Evolutionary conservation across 306 rosid species (phyloP).

Genomic region (Ziziphus jujuba): DNA sequence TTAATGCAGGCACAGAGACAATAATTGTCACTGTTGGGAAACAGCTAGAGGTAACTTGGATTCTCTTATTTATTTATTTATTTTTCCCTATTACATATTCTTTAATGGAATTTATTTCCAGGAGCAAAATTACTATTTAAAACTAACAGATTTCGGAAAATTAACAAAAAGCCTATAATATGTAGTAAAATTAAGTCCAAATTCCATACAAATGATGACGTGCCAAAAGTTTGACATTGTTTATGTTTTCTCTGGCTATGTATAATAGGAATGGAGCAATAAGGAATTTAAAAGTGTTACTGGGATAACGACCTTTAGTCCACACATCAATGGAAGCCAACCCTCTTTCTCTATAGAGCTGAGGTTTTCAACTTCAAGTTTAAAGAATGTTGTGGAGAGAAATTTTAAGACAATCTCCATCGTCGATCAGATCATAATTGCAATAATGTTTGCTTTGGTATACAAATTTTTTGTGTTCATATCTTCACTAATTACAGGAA

Average conservation of each 20-base stretch:
- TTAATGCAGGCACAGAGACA: conserved; percentile 60
- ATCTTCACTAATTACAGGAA: conserved; percentile 31
- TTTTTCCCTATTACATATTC: background rate
- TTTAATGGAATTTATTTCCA: no score
- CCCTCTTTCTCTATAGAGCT: conserved; percentile 63
- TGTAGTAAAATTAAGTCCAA: no score
- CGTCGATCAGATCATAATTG: conserved; percentile 54
- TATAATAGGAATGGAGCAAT: conserved; percentile 54
- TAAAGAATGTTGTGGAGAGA: conserved; percentile 14
- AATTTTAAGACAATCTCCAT: conserved; percentile 42
- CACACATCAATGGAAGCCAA: conserved; percentile 33
- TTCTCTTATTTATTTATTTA: background rate
- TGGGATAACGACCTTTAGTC: conserved; percentile 57
- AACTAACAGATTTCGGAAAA: no score
- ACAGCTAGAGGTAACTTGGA: conserved; percentile 59
- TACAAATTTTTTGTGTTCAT: conserved; percentile 40
- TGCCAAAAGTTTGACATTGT: background rate
- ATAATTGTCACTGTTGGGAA: conserved; percentile 67
- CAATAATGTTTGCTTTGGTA: conserved; percentile 39
- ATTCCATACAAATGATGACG: background rate
- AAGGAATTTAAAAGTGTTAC: conserved; percentile 45
- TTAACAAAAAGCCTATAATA: no score
- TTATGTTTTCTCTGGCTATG: conserved; percentile 12
- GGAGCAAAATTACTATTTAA: background rate
- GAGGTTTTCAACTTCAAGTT: conserved; percentile 35